Evolutionary conservation across 768 basidiomycete genomes (phyloP).

Genomic region (Rubroboletus satanas): DNA sequence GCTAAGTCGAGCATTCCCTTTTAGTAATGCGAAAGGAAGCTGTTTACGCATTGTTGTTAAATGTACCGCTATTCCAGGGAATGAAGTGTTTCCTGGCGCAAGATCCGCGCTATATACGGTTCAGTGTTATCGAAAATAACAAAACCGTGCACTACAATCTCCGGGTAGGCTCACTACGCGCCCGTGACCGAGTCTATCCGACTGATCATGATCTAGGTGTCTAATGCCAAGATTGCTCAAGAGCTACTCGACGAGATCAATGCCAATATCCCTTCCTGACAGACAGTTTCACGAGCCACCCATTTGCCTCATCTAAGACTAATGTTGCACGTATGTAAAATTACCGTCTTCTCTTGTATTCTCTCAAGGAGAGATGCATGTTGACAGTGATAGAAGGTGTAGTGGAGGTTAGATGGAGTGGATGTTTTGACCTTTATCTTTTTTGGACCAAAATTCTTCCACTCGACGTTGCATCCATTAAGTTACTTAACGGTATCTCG

Average conservation of each 20-base stretch:
- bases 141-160: constrained; percentile 69
- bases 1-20: constrained; percentile 8
- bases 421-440: constrained; percentile 4
- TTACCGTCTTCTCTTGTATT: constrained; percentile 28
- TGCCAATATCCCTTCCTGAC: constrained; percentile 38
- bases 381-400: constrained; percentile 24
- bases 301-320: constrained; percentile 31
- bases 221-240: constrained; percentile 66
- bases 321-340: constrained; percentile 33
- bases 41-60: constrained; percentile 69
- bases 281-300: constrained; percentile 19
- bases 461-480: constrained; percentile 20
- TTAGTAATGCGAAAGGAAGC: constrained; percentile 86
- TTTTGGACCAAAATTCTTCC: constrained; percentile 10
- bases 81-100: constrained; percentile 72
- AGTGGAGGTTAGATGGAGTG: constrained; percentile 12
- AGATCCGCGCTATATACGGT: constrained; percentile 75
- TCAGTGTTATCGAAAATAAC: constrained; percentile 66
- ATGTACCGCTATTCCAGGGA: constrained; percentile 71
- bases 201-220: constrained; percentile 41
- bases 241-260: constrained; percentile 59
- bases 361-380: constrained; percentile 23
- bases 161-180: constrained; percentile 44
- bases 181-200: neutral
- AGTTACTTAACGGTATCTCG: constrained; percentile 22